Conservation (phyloP, 2,329 filamentous ascomycete species). For the Colletotrichum phormii region DNA sequence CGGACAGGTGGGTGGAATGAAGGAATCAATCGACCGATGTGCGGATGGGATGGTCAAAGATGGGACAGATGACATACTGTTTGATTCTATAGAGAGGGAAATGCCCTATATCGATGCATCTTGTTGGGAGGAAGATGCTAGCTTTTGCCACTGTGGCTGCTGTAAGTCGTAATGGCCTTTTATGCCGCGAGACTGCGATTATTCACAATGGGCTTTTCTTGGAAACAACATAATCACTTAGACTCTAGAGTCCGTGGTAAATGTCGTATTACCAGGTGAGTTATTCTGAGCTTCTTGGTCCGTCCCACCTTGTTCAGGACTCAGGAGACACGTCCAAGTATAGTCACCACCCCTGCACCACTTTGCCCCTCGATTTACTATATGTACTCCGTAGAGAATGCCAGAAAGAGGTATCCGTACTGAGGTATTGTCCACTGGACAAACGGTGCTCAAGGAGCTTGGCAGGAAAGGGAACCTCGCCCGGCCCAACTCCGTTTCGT, state of each 20-base stretch:
- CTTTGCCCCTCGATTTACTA: neutral
- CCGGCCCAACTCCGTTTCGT: neutral
- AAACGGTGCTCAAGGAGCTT: neutral
- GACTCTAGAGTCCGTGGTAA: neutral
- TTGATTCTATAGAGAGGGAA: conserved; percentile 5
- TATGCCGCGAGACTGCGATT: neutral
- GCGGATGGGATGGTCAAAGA: conserved; percentile 29
- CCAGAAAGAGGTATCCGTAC: too few relatives aligned
- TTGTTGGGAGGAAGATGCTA: neutral
- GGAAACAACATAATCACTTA: neutral
- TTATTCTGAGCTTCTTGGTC: neutral
- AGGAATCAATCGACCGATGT: conserved; percentile 17
- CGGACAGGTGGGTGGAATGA: neutral
- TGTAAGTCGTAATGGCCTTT: neutral
- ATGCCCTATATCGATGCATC: neutral
- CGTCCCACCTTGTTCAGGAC: neutral
- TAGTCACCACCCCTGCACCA: neutral
- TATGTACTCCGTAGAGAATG: neutral
- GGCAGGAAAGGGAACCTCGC: neutral
- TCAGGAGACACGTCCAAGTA: neutral
- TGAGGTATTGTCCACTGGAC: neutral
- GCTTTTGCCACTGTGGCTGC: neutral
- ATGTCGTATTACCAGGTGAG: neutral
- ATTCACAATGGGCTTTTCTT: neutral
- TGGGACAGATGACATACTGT: conserved; percentile 29